Conservation (phyloP, 2,329 filamentous ascomycete species). For the Calonectria leucothoes region DNA sequence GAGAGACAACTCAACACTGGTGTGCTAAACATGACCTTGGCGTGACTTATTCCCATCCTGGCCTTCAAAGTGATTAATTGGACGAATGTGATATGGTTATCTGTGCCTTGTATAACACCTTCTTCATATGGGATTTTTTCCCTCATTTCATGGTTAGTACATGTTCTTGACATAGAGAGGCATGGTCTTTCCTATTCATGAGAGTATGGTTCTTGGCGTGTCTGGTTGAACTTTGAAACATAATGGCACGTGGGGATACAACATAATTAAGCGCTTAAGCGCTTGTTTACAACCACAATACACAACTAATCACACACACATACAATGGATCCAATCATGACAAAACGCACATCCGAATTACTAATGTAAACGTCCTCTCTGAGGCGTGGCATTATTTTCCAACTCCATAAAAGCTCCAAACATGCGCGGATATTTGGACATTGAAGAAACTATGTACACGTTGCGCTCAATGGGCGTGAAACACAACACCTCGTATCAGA, state of each 20-base stretch:
- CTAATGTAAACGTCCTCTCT: neutral
- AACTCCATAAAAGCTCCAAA: neutral
- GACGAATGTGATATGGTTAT: neutral
- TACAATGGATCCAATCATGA: neutral
- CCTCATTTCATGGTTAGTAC: no score
- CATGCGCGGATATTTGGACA: neutral
- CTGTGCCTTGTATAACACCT: neutral
- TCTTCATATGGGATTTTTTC: no score
- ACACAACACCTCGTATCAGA: neutral
- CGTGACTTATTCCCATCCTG: no score
- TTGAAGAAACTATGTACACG: constrained; percentile 18
- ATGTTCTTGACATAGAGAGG: no score
- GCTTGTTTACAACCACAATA: no score
- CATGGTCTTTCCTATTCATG: neutral
- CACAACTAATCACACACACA: no score
- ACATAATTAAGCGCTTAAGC: no score
- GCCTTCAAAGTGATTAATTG: neutral
- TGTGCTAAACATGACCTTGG: neutral
- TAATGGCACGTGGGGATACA: neutral
- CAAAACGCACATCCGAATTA: neutral
- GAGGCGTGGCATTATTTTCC: neutral
- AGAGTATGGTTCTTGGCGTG: neutral
- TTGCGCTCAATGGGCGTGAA: neutral
- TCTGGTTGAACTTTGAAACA: neutral
- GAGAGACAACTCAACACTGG: constrained; percentile 11